These are phyloP conservation scores for Pseudoscleropodium purum DNA, from an alignment of 225 moss, liverwort and hornwort species.

Conservation along the genomic window DNA sequence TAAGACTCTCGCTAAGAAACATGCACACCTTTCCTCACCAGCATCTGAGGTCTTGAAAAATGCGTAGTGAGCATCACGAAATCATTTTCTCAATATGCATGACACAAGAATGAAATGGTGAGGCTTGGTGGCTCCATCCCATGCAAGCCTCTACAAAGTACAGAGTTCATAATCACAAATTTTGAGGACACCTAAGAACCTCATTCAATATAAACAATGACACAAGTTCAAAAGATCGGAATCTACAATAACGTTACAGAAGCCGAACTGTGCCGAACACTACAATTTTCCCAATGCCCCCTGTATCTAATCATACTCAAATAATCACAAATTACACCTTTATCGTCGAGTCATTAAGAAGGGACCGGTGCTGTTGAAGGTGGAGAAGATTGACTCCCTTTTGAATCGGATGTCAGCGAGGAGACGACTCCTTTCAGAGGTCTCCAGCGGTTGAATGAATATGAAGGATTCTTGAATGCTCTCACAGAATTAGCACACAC, in stretches of 20 bases:
- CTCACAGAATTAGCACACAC: conserved; percentile 93
- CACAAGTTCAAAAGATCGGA: background rate
- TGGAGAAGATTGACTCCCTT: conserved; percentile 4
- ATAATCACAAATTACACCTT: background rate
- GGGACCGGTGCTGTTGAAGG: conserved; percentile 11
- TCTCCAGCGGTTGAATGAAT: conserved; percentile 31
- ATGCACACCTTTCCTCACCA: background rate
- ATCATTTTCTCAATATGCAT: background rate
- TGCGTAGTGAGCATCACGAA: background rate
- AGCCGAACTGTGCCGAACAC: background rate
- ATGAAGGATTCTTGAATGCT: conserved; percentile 71
- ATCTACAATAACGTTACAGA: conserved; percentile 20
- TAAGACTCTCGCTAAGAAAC: background rate
- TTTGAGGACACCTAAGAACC: conserved; percentile 1
- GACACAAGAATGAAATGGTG: background rate
- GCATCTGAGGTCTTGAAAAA: background rate
- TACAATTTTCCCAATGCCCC: background rate
- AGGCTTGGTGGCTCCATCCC: background rate
- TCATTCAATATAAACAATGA: conserved; percentile 12
- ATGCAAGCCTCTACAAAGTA: conserved; percentile 5
- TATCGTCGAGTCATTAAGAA: background rate
- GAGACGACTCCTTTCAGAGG: conserved; percentile 16
- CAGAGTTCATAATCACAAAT: conserved; percentile 8
- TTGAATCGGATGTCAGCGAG: background rate
- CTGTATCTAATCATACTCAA: background rate